Percentiles rank a stretch among this genome's conserved stretches.
Conservation (phyloP, 2,329 filamentous ascomycete genomes). For the Davidsoniella eucalypti region DNA sequence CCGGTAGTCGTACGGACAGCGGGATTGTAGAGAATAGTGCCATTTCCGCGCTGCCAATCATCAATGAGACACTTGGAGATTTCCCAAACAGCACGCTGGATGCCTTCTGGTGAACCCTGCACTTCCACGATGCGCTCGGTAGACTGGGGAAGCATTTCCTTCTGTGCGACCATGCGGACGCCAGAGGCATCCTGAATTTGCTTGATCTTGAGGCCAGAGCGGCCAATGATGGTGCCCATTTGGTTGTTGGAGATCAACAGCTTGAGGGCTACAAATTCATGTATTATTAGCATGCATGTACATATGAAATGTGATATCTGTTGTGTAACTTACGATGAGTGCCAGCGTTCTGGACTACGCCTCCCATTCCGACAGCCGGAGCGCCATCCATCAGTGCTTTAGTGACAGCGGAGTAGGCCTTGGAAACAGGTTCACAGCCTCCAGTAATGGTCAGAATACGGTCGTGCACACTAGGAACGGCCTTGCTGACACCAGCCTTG, state of each 20-base stretch:
- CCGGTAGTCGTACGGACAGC: slow-evolving; percentile 62
- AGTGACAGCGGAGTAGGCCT: slow-evolving; percentile 86
- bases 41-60: slow-evolving; percentile 92
- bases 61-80: slow-evolving; percentile 97
- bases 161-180: slow-evolving; percentile 97
- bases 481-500: slow-evolving; percentile 96
- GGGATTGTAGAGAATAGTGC: slow-evolving; percentile 94
- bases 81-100: slow-evolving; percentile 94
- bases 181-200: slow-evolving; percentile 94
- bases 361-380: slow-evolving; percentile 90
- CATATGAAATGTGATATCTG: not conserved
- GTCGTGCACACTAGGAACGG: slow-evolving; percentile 92
- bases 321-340: slow-evolving; percentile 65
- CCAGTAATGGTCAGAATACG: slow-evolving; percentile 93
- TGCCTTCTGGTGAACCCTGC: slow-evolving; percentile 83
- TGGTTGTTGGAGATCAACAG: slow-evolving; percentile 98
- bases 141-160: slow-evolving; percentile 98
- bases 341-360: slow-evolving; percentile 68
- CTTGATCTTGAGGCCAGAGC: slow-evolving; percentile 96
- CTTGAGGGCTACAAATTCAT: slow-evolving; percentile 56
- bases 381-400: slow-evolving; percentile 84
- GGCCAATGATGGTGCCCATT: slow-evolving; percentile 98
- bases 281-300: not conserved
- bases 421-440: slow-evolving; percentile 70
- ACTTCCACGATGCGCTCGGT: slow-evolving; percentile 97